Evolutionary conservation across 345 rosid species (phyloP), one percentile per base, ranked within the genome.

Genomic region (Laguncularia racemosa): DNA sequence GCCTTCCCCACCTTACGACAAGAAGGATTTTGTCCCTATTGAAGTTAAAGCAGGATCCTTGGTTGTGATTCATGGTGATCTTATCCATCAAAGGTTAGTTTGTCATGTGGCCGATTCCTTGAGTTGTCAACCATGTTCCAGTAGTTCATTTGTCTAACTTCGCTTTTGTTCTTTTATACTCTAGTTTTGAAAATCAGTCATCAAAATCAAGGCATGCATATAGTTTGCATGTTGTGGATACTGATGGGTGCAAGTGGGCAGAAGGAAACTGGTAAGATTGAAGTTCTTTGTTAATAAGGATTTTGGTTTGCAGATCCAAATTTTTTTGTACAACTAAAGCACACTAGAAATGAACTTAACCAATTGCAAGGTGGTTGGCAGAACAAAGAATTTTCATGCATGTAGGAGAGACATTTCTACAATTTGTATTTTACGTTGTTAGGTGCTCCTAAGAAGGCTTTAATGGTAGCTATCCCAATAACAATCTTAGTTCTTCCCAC

Each of bases 11-110:
- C 53, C 81, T 28, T 93, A 84, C 64, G 78, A 93, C 50, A 88
- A 78, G 72, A 87, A 85, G 56, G 92, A 87, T 64, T 89, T 93
- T 59, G 81, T 93, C 60, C 71, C 92, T 40, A 68, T 93, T 28
- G 99, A 93, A 80, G 88, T 89, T 60, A 87, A 89, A 85, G 85
- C 96, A 55, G 99, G 95, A 40, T 85, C 97, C 46, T 66, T 93
- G 72, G 88, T 93, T 59, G 73, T 89, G 52, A 82, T 93, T 70
- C 99, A 89, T 64, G 96, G 96, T 43, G 81, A 89, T 72, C 95
- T 85, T 52, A 78, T 89, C 69, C 99, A 89, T 78, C 96, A 84
- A 69, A 89, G 97, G 99, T 87, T 26, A 65, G 67, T 52, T 16
- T 66, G 21, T 55, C 10, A 12, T 14, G 18, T 59, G 6, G 11